phyloP scores from a whole-genome alignment of 2,329 filamentous ascomycete species.

The Phyllosticta citribraziliensis region DNA sequence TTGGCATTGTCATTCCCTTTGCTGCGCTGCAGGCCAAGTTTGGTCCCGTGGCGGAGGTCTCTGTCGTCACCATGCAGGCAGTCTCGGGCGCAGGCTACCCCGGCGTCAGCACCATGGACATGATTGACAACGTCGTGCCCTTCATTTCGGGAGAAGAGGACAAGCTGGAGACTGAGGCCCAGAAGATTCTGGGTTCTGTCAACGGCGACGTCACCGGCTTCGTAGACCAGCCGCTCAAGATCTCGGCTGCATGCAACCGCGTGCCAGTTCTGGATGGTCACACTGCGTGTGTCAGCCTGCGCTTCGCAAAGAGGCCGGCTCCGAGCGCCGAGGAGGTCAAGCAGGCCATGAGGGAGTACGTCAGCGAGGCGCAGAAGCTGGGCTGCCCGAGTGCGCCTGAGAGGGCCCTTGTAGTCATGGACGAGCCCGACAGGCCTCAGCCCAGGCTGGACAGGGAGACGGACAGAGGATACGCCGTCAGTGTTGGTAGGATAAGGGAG shows the following conservation, averaged over 20 bases:
- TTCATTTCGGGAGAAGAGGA: constrained; percentile 92
- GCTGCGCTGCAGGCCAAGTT: constrained; percentile 81
- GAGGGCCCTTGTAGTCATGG: constrained; percentile 76
- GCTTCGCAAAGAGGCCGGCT: constrained; percentile 64
- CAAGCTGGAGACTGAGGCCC: constrained; percentile 88
- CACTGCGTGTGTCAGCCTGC: constrained; percentile 83
- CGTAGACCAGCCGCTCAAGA: constrained; percentile 63
- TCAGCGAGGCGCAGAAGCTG: constrained; percentile 69
- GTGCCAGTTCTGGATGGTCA: constrained; percentile 94
- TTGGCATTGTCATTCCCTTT: constrained; percentile 90
- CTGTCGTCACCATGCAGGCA: constrained; percentile 90
- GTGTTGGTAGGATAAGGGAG: constrained; percentile 76
- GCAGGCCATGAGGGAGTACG: constrained; percentile 69
- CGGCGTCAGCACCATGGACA: constrained; percentile 86
- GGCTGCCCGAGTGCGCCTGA: constrained; percentile 80
- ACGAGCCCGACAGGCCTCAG: constrained; percentile 83
- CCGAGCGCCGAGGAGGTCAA: constrained; percentile 69
- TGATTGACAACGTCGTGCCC: constrained; percentile 91
- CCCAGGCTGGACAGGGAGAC: constrained; percentile 82
- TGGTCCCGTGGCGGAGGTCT: constrained; percentile 64
- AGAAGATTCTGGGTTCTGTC: constrained; percentile 80
- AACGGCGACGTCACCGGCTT: constrained; percentile 65
- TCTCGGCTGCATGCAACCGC: constrained; percentile 84
- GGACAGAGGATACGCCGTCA: constrained; percentile 78
- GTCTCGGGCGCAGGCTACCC: constrained; percentile 88